Percentiles rank a stretch among this genome's conserved stretches.
These are phyloP conservation scores for Miscanthus lutarioriparius DNA, from an alignment of 176 grass and related monocot species.

Conservation along the genomic window DNA sequence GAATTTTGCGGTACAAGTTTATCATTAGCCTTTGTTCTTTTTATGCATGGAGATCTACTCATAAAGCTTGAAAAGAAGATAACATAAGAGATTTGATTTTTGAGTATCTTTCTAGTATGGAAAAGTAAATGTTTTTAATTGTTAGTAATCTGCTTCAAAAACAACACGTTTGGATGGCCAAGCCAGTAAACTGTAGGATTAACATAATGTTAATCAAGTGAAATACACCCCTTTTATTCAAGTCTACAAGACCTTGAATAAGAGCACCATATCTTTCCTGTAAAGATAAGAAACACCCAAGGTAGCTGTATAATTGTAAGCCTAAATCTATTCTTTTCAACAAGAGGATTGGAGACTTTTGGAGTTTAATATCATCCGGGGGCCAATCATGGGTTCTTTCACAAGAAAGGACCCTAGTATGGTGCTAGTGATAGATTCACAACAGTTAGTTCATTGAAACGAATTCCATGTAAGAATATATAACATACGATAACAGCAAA, in stretches of 20 bases:
- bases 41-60: background rate
- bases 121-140: background rate
- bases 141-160: background rate
- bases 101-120: background rate
- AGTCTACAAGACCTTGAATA: background rate
- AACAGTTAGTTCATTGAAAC: background rate
- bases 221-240: background rate
- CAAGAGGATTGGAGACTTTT: background rate
- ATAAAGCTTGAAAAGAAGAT: background rate
- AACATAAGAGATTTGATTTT: background rate
- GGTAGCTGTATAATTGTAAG: background rate
- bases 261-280: background rate
- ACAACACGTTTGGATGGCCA: background rate
- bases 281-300: background rate
- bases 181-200: background rate
- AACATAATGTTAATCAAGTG: background rate
- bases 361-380: slow-evolving; percentile 1
- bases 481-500: background rate
- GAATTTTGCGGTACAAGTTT: background rate
- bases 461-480: background rate
- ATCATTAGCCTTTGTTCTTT: background rate
- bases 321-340: background rate
- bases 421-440: background rate
- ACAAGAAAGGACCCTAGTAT: background rate
- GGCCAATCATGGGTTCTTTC: background rate